Percentiles rank a stretch among this genome's conserved stretches.
These are phyloP conservation scores for Mycena pura DNA, from an alignment of 768 basidiomycete genomes.

Conservation along the genomic window DNA sequence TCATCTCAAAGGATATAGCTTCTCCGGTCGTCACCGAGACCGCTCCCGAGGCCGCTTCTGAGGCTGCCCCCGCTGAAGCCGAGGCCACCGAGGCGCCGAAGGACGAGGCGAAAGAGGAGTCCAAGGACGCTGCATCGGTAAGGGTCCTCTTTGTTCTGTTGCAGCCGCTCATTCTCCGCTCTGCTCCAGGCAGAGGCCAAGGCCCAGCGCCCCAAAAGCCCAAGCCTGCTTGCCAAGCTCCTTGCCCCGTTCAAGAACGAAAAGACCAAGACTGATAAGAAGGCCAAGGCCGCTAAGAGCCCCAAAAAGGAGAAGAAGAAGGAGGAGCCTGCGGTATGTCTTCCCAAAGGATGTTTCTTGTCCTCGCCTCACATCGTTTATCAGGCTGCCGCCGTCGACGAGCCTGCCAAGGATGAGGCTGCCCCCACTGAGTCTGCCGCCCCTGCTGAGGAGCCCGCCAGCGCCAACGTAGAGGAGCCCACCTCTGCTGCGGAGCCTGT, in stretches of 20 bases:
- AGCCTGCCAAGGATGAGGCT: constrained; percentile 44
- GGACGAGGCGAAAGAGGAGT: constrained; percentile 35
- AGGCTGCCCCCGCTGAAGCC: constrained; percentile 39
- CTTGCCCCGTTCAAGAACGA: constrained; percentile 81
- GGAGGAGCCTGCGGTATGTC: constrained; percentile 66
- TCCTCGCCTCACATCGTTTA: neutral
- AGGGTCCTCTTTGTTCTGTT: constrained; percentile 6
- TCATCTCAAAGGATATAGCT: constrained; percentile 42
- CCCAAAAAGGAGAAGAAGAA: constrained; percentile 87
- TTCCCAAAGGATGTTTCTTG: constrained; percentile 6
- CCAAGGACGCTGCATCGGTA: constrained; percentile 35
- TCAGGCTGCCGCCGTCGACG: constrained; percentile 45
- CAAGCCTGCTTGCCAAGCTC: constrained; percentile 75
- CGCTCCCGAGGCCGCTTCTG: constrained; percentile 52
- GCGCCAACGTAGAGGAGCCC: constrained; percentile 55
- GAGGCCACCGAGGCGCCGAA: constrained; percentile 37
- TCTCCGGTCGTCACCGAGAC: constrained; percentile 31
- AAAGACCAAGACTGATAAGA: constrained; percentile 66
- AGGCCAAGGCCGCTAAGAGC: constrained; percentile 72
- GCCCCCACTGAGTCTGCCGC: constrained; percentile 43
- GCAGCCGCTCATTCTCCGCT: constrained; percentile 7
- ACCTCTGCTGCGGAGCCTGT: constrained; percentile 59
- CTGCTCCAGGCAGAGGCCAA: constrained; percentile 54
- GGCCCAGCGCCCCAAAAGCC: constrained; percentile 84
- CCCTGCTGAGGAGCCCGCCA: constrained; percentile 39